Base-by-base conservation (phyloP, 129 eudicot species). In the Kitagawia praeruptora region DNA sequence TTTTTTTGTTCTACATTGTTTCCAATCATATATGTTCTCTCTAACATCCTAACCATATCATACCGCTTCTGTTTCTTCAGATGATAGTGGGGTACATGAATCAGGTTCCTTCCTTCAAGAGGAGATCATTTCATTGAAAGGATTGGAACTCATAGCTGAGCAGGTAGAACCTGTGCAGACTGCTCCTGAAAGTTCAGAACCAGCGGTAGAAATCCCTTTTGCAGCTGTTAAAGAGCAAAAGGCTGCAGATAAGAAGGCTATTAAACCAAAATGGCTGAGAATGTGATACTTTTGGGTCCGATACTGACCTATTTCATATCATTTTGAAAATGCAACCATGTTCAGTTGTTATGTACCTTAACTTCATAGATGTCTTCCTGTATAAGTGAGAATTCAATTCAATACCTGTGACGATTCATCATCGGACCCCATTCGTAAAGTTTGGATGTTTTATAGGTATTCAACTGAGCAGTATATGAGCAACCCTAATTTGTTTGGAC, bases 181-280 rank as follows among this genome's bases (percentile, higher is more conserved):
- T 9, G 47, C 74, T 37, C 74, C 82, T 13, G 89, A 81, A 53
- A 44, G 73, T 25, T 76, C 82, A 31, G 90, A 81, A 48, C 84
- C 90, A 15, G 80, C 18, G 46, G 53, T 54, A 58, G 51, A 82
- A 2, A 80, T 47, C 47, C 85, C 92, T 19, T 76, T 83, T 40
- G 80, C 74, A 0, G 83, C 81, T 9, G 90, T 80, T 56, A 87
- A 86, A 75, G 96, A 88, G 78, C 90, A 75, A 76, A 92, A 84
- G 88, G 88, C 96, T 1, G 81, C 86, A 12, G 96, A 90, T 40
- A 92, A 88, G 67, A 92, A 92, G 90, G 76, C 77, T 66, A 80
- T 84, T 38, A 92, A 92, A 83, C 98, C 96, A 27, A 92, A 90
- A 83, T 92, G 96, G 96, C 83, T 92, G 86, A 92, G 81, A 86